Conservation (phyloP, 371 early-diverging fungal genomes). For the Mucor racemosus region DNA sequence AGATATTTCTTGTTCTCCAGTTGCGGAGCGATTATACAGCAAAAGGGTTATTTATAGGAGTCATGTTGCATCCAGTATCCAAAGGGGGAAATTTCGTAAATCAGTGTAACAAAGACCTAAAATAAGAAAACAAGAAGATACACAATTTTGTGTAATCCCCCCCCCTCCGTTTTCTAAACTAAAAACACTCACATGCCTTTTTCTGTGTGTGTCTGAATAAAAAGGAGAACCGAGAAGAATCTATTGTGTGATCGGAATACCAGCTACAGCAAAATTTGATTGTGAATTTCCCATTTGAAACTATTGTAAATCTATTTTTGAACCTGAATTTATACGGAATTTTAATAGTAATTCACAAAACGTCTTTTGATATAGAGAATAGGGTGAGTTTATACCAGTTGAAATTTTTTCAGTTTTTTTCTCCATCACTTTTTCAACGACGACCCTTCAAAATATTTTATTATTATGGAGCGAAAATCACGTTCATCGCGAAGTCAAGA, state of each 20-base stretch:
- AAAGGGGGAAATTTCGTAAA: conserved; percentile 10
- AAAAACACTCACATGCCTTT: conserved; percentile 15
- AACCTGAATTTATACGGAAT: conserved; percentile 1
- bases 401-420: not conserved
- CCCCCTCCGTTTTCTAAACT: conserved; percentile 5
- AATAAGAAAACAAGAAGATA: conserved; percentile 3
- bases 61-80: conserved; percentile 14
- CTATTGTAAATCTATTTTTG: not conserved
- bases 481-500: conserved; percentile 49
- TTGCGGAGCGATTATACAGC: not conserved
- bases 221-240: conserved; percentile 23
- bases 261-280: not conserved
- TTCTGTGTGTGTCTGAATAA: conserved; percentile 1
- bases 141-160: not conserved
- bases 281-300: conserved; percentile 3
- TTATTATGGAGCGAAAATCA: conserved; percentile 51
- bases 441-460: not conserved
- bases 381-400: not conserved
- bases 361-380: not conserved
- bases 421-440: conserved; percentile 1
- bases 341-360: not conserved
- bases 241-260: conserved; percentile 11
- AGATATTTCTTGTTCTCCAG: not conserved
- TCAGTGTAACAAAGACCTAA: not conserved
- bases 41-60: conserved; percentile 22